Conservation (phyloP, 169 alveolate genomes). For the Plasmodium sp. region DNA sequence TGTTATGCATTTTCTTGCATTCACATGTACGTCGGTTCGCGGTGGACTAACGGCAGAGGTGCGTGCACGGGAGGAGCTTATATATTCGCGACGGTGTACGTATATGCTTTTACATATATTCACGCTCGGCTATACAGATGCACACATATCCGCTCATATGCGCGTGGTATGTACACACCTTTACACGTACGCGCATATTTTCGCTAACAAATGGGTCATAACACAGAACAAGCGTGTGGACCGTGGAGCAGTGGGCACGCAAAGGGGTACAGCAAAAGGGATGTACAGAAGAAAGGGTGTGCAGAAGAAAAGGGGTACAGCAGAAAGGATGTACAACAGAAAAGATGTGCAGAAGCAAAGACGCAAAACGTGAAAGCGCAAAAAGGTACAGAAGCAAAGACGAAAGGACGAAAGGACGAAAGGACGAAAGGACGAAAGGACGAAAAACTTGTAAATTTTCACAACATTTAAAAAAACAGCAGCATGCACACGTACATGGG, state of each 20-base stretch:
- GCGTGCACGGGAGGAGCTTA: not conserved
- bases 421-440: not conserved
- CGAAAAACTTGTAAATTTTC: constrained; percentile 5
- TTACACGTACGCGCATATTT: not conserved
- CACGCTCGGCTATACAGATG: not conserved
- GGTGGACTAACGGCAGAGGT: not conserved
- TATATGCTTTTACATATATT: constrained; percentile 5
- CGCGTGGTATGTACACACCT: not conserved
- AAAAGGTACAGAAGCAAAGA: not conserved
- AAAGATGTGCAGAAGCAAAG: not conserved
- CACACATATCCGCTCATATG: not conserved
- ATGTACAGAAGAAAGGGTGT: not conserved
- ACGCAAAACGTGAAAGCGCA: not conserved
- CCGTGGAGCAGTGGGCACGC: not conserved
- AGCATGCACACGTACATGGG: not conserved
- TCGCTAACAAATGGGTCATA: not conserved
- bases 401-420: not conserved
- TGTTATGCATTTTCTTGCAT: constrained; percentile 70
- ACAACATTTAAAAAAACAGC: constrained; percentile 31
- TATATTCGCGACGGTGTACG: not conserved
- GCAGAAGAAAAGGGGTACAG: not conserved
- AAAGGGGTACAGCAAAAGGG: not conserved
- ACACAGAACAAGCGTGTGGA: not conserved
- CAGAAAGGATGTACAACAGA: not conserved
- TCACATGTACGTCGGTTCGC: constrained; percentile 17